Conservation (phyloP, 257 asterid species). For the Solanum tarijense region DNA sequence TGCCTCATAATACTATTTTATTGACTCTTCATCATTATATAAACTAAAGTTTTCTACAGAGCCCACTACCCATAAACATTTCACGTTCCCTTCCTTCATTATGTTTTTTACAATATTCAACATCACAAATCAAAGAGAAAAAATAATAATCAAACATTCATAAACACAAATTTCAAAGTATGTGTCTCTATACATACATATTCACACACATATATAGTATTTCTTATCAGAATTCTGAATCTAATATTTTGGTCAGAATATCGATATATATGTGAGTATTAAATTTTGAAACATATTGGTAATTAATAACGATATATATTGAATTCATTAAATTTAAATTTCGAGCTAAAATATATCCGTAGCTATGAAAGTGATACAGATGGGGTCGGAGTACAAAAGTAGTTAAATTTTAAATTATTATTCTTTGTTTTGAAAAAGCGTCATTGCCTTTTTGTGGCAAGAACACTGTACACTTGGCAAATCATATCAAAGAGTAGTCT, state of each 20-base stretch:
- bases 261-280: background rate
- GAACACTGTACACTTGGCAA: background rate
- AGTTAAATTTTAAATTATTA: background rate
- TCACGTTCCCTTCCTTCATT: background rate
- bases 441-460: background rate
- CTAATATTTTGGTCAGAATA: background rate
- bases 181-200: background rate
- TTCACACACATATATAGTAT: background rate
- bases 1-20: background rate
- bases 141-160: background rate
- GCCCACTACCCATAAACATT: background rate
- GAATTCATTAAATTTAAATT: background rate
- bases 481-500: background rate
- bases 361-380: background rate
- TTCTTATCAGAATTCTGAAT: background rate
- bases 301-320: background rate
- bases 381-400: background rate
- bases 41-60: background rate
- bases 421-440: background rate
- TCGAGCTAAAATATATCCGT: background rate
- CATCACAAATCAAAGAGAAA: background rate
- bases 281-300: background rate
- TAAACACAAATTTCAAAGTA: background rate
- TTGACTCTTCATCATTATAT: background rate
- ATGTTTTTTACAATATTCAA: background rate